These are phyloP conservation scores for Solanum lycopersicoides DNA, from an alignment of 257 asterid species.

Conservation along the genomic window DNA sequence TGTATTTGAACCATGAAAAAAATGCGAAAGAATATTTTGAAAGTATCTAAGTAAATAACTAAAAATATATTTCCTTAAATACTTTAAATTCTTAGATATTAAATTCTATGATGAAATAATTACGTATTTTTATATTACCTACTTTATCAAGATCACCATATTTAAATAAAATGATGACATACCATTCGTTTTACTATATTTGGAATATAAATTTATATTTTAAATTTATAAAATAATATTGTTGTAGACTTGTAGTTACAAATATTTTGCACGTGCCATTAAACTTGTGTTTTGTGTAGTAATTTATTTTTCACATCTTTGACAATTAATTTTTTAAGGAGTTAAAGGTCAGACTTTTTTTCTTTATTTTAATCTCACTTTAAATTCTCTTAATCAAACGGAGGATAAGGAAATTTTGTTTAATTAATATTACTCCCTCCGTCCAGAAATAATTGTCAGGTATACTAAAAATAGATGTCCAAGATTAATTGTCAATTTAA, in stretches of 20 bases:
- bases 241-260: neutral
- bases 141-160: neutral
- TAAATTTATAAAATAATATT: neutral
- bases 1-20: no score
- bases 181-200: neutral
- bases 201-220: neutral
- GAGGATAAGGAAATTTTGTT: neutral
- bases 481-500: no score
- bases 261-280: neutral
- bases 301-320: neutral
- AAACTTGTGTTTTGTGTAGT: neutral
- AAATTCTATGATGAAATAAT: neutral
- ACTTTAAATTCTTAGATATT: neutral
- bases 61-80: neutral
- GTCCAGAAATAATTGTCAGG: no score
- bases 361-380: neutral
- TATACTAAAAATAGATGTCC: no score
- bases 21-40: no score
- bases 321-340: neutral
- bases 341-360: neutral
- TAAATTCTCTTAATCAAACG: neutral
- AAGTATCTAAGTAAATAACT: no score
- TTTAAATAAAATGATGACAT: neutral
- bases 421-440: no score
- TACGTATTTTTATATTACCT: neutral